Evolutionary conservation across 495 filamentous ascomycete species (phyloP), one percentile per base, ranked within the genome.

Genomic region (Filosporella fistucella): DNA sequence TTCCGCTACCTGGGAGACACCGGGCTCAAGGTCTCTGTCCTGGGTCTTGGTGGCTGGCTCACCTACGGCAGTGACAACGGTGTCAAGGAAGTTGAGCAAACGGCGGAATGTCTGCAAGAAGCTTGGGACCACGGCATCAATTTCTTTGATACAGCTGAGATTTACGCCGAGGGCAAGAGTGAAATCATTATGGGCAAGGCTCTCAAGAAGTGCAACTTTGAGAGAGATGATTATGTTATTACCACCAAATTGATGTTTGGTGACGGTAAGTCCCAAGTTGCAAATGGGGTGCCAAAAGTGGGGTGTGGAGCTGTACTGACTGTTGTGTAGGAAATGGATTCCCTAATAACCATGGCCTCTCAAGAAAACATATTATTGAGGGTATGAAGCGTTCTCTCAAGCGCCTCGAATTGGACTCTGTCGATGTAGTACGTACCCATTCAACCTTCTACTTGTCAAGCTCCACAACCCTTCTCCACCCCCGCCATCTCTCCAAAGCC

Each of bases 121-220:
- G 85, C 85, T 0, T 88, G 83, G 52, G 79, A 89, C 55, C 71
- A 70, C 45, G 85, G 85, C 16, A 73, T 89, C 66, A 89, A 88
- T 56, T 70, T 67, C 51, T 70, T 68, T 43, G 66, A 69, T 49
- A 63, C 57, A 12, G 65, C 76, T 35, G 75, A 76, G 38, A 71
- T 67, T 9, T 78, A 78, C 48, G 70, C 50, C 2, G 44, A 53
- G 21, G 50, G 50, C 9, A 36, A 53, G 16, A 26, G 18, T 1
- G 50, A 53, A 28, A 47, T 47, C 9, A 47, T 53, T 21, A 81
- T 84, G 75, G 80, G 80, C 7, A 60, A 72, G 49, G 73, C 75
- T 13, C 68, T 84, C 53, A 75, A 76, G 61, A 71, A 78, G 50
- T 76, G 68, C 36, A 65, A 65, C 26, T 80, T 82, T 81, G 80